Evolutionary conservation across 2,329 filamentous ascomycete species (phyloP).

Genomic region (Sordariomycetes sp.): DNA sequence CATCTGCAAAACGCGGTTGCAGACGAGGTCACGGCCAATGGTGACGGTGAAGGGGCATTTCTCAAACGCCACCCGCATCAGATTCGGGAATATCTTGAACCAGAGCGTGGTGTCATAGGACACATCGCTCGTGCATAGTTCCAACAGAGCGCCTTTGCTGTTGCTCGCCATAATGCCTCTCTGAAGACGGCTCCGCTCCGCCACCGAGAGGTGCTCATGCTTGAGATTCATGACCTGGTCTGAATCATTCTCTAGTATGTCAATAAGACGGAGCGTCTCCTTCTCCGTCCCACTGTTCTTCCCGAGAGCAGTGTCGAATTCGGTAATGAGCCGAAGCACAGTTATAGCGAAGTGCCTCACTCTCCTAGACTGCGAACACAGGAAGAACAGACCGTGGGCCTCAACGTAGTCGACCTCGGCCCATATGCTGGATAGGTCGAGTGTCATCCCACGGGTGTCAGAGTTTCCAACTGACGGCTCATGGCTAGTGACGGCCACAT

Average conservation of each 20-base stretch:
- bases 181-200: conserved; percentile 84
- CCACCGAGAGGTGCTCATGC: conserved; percentile 81
- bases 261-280: conserved; percentile 67
- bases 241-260: conserved; percentile 84
- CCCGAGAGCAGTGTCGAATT: conserved; percentile 83
- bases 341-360: conserved; percentile 88
- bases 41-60: conserved; percentile 87
- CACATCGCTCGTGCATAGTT: conserved; percentile 89
- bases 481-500: conserved; percentile 52
- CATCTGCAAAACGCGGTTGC: conserved; percentile 86
- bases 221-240: conserved; percentile 84
- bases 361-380: conserved; percentile 87
- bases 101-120: conserved; percentile 91
- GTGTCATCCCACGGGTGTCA: conserved; percentile 64
- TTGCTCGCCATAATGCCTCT: conserved; percentile 79
- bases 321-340: conserved; percentile 80
- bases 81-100: conserved; percentile 96
- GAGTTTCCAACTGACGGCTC: conserved; percentile 42
- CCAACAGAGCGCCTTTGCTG: conserved; percentile 75
- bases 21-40: conserved; percentile 83
- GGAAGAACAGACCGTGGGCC: conserved; percentile 90
- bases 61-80: conserved; percentile 83
- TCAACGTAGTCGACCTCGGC: conserved; percentile 95
- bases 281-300: conserved; percentile 49
- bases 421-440: conserved; percentile 81